Evolutionary conservation across 2,329 filamentous ascomycete species (phyloP), one percentile per base, ranked within the genome.

Genomic region (Simplicillium aogashimaense): DNA sequence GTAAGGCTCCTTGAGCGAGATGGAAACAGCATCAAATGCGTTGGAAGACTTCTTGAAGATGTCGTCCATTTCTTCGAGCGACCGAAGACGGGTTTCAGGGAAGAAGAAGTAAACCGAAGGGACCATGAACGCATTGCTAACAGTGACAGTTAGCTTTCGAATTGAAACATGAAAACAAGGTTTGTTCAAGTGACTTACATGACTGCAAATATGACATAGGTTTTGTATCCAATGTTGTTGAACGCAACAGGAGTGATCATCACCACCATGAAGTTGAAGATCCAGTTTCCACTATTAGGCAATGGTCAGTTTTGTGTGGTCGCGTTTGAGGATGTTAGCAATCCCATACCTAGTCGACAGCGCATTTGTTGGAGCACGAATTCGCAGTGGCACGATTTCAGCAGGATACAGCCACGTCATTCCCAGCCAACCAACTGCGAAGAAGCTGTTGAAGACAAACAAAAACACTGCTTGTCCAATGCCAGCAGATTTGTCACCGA

Each of bases 391-490:
- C 48, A 71, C 71, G 42, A 72, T 63, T 43, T 72, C 65, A 34
- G 71, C 69, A 2, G 70, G 63, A 45, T 67, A 69, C 52, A 72
- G 50, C 74, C 74, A 80, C 3, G 75, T 75, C 29, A 78, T 64
- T 7, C 75, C 74, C 4, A 79, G 56, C 68, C 73, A 78, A 7
- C 73, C 76, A 0, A 76, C 74, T 17, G 76, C 78, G 49, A 81
- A 82, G 47, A 76, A 76, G 6, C 75, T 73, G 53, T 81, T 81
- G 58, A 80, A 83, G 9, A 76, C 67, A 61, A 83, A 83, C 13
- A 82, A 58, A 40, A 77, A 77, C 46, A 53, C 13, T 38, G 35
- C 42, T 14, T 38, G 36, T 16, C 42, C 42, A 29, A 44, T 39
- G 12, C 43, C 43, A 15, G 43, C 43, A 13, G 33, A 29, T 6